These are phyloP conservation scores for Penicillium expansum DNA, from an alignment of 2,329 filamentous ascomycete genomes.

Conservation along the genomic window DNA sequence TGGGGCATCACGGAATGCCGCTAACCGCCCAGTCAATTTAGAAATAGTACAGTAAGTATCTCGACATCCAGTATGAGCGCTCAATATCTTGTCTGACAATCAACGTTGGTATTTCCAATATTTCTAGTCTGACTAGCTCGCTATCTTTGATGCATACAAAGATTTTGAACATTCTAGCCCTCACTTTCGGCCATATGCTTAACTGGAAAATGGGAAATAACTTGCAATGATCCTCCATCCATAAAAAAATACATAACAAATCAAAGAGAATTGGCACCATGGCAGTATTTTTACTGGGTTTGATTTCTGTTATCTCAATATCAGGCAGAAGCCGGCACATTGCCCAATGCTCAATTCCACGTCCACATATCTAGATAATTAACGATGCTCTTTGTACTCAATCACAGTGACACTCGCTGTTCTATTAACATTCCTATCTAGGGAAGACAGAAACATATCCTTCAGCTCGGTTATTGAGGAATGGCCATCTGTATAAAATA, in stretches of 20 bases:
- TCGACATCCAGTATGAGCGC: not conserved
- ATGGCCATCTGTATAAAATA: too few relatives aligned
- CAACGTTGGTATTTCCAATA: not conserved
- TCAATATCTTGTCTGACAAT: not conserved
- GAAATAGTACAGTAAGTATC: not conserved
- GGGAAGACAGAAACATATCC: too few relatives aligned
- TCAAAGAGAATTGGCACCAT: not conserved
- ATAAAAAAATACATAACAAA: not conserved
- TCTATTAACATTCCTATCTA: too few relatives aligned
- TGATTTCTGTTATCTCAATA: too few relatives aligned
- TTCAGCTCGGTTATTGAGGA: too few relatives aligned
- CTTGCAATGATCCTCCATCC: not conserved
- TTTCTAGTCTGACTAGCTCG: not conserved
- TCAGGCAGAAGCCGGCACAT: too few relatives aligned
- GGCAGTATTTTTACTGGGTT: too few relatives aligned
- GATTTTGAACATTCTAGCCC: not conserved
- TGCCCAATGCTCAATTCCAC: too few relatives aligned
- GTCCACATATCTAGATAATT: too few relatives aligned
- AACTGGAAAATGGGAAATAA: not conserved
- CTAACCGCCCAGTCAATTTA: not conserved
- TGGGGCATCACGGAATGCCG: not conserved
- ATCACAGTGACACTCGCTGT: too few relatives aligned
- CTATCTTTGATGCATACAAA: not conserved
- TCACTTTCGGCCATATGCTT: not conserved
- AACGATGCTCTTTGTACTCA: too few relatives aligned